Base-by-base conservation (phyloP, 225 moss, liverwort and hornwort species). In the Pseudisothecium myosuroides region DNA sequence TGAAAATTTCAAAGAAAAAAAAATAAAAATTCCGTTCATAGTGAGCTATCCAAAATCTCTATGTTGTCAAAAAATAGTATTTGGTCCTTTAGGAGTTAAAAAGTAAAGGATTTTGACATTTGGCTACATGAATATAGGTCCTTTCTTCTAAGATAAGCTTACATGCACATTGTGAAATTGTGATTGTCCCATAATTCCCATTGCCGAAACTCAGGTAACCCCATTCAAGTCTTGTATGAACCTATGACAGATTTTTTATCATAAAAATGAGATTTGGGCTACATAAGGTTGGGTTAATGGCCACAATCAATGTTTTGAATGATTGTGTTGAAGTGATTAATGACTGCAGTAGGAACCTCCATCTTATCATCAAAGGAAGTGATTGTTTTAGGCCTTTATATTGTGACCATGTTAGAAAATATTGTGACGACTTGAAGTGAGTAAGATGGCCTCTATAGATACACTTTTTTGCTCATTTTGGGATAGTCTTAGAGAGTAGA, bases 331-430 rank as follows among this genome's bases (percentile, higher is more conserved):
- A 3, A 39, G 2, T 39, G 5, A 13, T 7, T 14, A 41, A 72
- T 43, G 16, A 72, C 3, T 72, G 5, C 9, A 27, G 13, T 5
- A 43, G 5, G 10, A 39, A 16, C 16, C 27, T 43, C 14, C 17
- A 43, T 1, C 27, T 5, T 72, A 43, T 43, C 3, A 43, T 5
- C 3, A 2, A 27, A 5, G 2, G 5, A 43, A 43, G 3, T 43
- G 43, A 11, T 17, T 73, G 9, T 14, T 17, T 17, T 17, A 17
- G 10, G 27, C 27, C 27, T 11, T 72, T 43, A 28, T 0, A 3
- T 10, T 72, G 16, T 28, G 5, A 43, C 16, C 1, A 0, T 10
- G 29, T 6, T 29, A 17, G 4, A n/a, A n/a, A n/a, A n/a, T n/a
- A n/a, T n/a, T n/a, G n/a, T n/a, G n/a, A n/a, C n/a, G n/a, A n/a